These are phyloP conservation scores for Pseudofabraea citricarpa DNA, from an alignment of 2,329 filamentous ascomycete genomes.

Conservation along the genomic window DNA sequence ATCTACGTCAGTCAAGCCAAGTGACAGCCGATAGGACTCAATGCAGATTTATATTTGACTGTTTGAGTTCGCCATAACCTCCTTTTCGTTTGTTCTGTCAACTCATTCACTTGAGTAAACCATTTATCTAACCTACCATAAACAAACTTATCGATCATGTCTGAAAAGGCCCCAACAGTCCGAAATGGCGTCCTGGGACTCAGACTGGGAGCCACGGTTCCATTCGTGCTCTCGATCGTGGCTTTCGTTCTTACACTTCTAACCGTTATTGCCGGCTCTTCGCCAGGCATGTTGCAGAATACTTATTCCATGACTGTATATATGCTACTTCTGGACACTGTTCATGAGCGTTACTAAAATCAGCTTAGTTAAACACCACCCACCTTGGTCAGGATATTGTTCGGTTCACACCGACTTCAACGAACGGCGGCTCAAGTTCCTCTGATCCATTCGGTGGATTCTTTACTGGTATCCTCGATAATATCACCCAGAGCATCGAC, in stretches of 20 bases:
- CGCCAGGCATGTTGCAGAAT: background rate
- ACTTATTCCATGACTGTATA: background rate
- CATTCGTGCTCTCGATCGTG: background rate
- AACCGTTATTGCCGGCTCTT: background rate
- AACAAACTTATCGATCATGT: background rate
- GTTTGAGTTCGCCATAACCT: too few relatives aligned
- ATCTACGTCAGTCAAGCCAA: background rate
- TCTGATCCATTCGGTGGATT: background rate
- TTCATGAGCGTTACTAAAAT: too few relatives aligned
- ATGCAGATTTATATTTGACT: too few relatives aligned
- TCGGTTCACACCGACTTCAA: background rate
- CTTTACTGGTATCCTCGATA: background rate
- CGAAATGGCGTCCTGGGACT: background rate
- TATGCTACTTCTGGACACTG: background rate
- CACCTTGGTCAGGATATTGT: background rate
- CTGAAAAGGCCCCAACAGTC: background rate
- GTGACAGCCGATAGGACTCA: too few relatives aligned
- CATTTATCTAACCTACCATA: background rate
- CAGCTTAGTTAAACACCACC: conserved; percentile 1
- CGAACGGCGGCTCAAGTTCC: background rate
- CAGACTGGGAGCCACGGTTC: background rate
- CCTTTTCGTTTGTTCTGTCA: background rate
- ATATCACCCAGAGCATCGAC: background rate
- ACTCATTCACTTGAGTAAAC: background rate
- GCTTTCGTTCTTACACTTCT: conserved; percentile 1